Evolutionary conservation across 2,329 filamentous ascomycete species (phyloP).

Genomic region (Alternaria angustiovoidea): DNA sequence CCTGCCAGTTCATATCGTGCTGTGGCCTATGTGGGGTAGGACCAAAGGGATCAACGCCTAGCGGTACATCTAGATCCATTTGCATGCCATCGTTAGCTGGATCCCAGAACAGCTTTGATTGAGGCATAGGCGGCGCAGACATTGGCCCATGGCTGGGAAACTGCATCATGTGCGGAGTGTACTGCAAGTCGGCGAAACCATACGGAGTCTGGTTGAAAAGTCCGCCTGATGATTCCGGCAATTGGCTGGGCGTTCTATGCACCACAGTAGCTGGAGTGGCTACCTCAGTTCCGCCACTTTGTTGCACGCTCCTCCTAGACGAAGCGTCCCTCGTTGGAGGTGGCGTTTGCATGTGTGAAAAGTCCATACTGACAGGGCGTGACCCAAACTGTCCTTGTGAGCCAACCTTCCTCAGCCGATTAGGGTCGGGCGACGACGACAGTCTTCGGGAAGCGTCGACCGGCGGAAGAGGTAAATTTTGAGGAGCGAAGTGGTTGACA

Average conservation of each 20-base stretch:
- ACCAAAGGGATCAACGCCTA: constrained; percentile 45
- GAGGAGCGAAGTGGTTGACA: constrained; percentile 67
- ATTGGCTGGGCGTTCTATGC: constrained; percentile 49
- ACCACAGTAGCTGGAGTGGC: constrained; percentile 52
- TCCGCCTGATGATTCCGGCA: constrained; percentile 31
- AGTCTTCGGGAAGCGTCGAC: constrained; percentile 67
- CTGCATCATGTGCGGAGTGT: constrained; percentile 66
- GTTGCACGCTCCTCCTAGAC: constrained; percentile 56
- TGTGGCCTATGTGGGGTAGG: constrained; percentile 47
- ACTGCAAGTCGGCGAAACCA: constrained; percentile 63
- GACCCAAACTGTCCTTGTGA: constrained; percentile 27
- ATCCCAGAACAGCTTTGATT: constrained; percentile 54
- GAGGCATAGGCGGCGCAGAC: constrained; percentile 65
- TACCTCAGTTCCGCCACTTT: constrained; percentile 37
- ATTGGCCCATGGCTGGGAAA: constrained; percentile 61
- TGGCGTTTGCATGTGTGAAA: constrained; percentile 66
- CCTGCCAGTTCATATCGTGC: constrained; percentile 42
- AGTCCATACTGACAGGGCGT: constrained; percentile 49
- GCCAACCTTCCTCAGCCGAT: constrained; percentile 25
- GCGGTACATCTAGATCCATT: constrained; percentile 48
- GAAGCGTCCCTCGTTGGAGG: constrained; percentile 66
- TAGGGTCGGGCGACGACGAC: constrained; percentile 64
- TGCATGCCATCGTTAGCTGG: constrained; percentile 37
- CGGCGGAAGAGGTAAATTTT: constrained; percentile 64
- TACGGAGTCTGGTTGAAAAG: constrained; percentile 51